These are phyloP conservation scores for Erythrophleum fordii DNA, from an alignment of 306 rosid genomes.

Conservation along the genomic window DNA sequence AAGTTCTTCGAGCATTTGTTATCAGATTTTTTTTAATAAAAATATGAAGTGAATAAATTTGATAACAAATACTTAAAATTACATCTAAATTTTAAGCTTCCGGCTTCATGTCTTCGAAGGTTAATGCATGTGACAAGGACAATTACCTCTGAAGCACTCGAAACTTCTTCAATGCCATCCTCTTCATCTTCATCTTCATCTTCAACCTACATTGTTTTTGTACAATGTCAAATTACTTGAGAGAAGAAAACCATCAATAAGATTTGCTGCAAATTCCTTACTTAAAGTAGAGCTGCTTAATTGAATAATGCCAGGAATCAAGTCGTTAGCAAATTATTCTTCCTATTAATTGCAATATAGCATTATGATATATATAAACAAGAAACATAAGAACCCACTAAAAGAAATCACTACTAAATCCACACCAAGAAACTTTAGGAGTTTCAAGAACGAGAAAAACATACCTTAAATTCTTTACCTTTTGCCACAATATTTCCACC, in stretches of 20 bases:
- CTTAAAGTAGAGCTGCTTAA: conserved; percentile 15
- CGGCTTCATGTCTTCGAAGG: conserved; percentile 5
- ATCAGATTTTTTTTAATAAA: not conserved
- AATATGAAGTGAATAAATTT: not conserved
- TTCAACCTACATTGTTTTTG: conserved; percentile 40
- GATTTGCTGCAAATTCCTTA: conserved; percentile 14
- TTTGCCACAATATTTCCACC: conserved; percentile 30
- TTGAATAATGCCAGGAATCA: conserved; percentile 4
- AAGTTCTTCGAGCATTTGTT: not conserved
- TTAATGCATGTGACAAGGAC: conserved; percentile 7
- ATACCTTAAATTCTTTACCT: conserved; percentile 36
- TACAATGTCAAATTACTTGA: conserved; percentile 31
- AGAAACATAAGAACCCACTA: not conserved
- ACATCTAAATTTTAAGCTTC: not conserved
- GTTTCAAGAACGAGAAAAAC: conserved; percentile 26
- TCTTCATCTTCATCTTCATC: conserved; percentile 17
- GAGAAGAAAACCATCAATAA: conserved; percentile 1
- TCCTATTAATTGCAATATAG: not conserved
- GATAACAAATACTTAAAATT: not conserved
- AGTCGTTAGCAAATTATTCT: conserved; percentile 11
- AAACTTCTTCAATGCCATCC: conserved; percentile 45
- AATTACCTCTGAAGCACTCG: conserved; percentile 52
- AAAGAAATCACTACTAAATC: conserved; percentile 30
- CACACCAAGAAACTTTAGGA: not conserved
- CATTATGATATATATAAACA: conserved; percentile 16